Evolutionary conservation across 331 rosid genomes (phyloP), one percentile per base, ranked within the genome.

Genomic region (Spiraea crenata): DNA sequence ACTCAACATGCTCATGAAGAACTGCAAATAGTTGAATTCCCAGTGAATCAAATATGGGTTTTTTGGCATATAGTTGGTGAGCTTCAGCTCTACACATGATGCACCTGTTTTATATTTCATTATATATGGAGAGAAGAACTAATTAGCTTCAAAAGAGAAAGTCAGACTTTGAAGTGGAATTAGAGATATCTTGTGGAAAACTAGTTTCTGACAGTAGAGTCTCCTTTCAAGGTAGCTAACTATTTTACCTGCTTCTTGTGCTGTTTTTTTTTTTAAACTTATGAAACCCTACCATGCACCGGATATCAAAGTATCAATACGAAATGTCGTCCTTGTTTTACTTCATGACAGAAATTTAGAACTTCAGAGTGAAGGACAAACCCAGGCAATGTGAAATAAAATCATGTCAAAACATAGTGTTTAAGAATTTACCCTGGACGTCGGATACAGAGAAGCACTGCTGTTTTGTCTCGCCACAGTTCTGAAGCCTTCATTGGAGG

Each of bases 1-100:
- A 78, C 49, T 90, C 92, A 66, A 83, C 81, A 57, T 88, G 74
- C 76, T 93, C 98, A 63, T 85, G 98, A 80, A 93, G 82, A 81
- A 93, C 89, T 17, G 93, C 96, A 72, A 79, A 73, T 71, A 90
- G 89, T 80, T 84, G 93, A 77, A 88, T 38, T 40, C 98, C 98
- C 61, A 93, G 90, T 76, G 98, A 82, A 75, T 93, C 98, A 77
- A 90, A 90, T 69, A 90, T 77, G 16, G 93, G 88, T 74, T 93
- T 93, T 79, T 77, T 88, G 37, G 92, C 83, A 57, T 82, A 93
- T 20, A 90, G 83, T 70, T 86, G 87, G 84, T 93, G 96, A 74
- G 97, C 98, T 83, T 90, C 98, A 54, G 97, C 98, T 85, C 98
- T 82, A 69, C 97, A 93, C 98, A 93, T 90, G 76, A 93, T 85